Evolutionary conservation across 257 asterid species (phyloP).

Genomic region (Nicotiana otophora): DNA sequence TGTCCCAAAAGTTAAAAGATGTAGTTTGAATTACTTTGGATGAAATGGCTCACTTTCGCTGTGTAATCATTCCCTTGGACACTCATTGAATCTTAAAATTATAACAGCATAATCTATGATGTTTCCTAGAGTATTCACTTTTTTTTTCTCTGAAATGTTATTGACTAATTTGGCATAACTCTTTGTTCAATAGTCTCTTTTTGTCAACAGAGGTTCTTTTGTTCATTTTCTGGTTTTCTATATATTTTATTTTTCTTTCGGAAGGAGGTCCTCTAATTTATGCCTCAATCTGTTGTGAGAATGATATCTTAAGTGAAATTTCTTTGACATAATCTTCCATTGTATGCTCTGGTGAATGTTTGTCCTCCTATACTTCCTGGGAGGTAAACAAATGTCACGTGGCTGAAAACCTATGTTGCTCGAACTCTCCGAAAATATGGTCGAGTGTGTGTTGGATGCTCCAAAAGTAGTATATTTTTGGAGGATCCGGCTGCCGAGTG

Average conservation of each 20-base stretch:
- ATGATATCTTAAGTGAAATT: not conserved
- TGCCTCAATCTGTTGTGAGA: not conserved
- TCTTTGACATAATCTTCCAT: not conserved
- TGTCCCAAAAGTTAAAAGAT: not conserved
- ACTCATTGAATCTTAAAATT: not conserved
- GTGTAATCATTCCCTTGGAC: not conserved
- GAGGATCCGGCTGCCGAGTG: too few species aligned
- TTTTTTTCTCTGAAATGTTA: not conserved
- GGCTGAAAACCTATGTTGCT: not conserved
- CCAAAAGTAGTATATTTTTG: too few species aligned
- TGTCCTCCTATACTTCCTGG: not conserved
- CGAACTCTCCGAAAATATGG: too few species aligned
- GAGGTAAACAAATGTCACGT: not conserved
- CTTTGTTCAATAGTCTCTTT: not conserved
- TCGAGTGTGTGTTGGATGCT: too few species aligned
- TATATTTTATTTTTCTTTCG: not conserved
- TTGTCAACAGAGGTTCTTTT: not conserved
- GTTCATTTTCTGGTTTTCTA: not conserved
- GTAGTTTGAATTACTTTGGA: not conserved
- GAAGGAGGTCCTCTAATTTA: not conserved
- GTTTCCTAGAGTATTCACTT: not conserved
- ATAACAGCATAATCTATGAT: not conserved
- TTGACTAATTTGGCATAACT: not conserved
- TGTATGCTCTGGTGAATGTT: not conserved
- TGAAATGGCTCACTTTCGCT: not conserved